Percentiles rank a stretch among this genome's conserved stretches.
Conservation (phyloP, 257 asterid genomes). For the Thymus quinquecostatus region DNA sequence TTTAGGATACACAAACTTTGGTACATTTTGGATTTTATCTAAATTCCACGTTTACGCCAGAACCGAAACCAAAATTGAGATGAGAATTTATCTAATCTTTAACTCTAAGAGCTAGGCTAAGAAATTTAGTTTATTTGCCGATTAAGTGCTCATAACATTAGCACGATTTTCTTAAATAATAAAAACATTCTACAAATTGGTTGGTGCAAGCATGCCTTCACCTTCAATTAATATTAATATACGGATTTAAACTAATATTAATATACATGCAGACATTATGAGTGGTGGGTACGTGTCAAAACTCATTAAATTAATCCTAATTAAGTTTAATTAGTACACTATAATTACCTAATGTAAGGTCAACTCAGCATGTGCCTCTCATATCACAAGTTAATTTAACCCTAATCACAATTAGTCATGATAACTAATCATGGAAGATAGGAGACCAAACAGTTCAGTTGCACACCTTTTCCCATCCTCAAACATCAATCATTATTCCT, state of each 20-base stretch:
- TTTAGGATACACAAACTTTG: no score
- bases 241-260: not conserved
- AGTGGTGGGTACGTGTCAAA: constrained; percentile 35
- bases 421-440: constrained; percentile 27
- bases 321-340: not conserved
- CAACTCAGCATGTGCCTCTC: constrained; percentile 40
- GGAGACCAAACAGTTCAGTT: constrained; percentile 38
- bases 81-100: no score
- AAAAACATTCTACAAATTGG: no score
- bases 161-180: no score
- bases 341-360: constrained; percentile 27
- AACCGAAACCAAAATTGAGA: no score
- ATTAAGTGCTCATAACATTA: no score
- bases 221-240: not conserved
- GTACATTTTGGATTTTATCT: no score
- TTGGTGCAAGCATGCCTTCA: constrained; percentile 8
- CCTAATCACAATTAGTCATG: no score
- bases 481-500: not conserved
- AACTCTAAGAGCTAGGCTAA: no score
- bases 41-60: no score
- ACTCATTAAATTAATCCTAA: constrained; percentile 14
- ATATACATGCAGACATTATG: constrained; percentile 25
- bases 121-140: no score
- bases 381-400: not conserved
- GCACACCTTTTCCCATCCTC: constrained; percentile 19